Evolutionary conservation across 192 early-diverging fungal species (phyloP).

Genomic region (Umbelopsis sp.): DNA sequence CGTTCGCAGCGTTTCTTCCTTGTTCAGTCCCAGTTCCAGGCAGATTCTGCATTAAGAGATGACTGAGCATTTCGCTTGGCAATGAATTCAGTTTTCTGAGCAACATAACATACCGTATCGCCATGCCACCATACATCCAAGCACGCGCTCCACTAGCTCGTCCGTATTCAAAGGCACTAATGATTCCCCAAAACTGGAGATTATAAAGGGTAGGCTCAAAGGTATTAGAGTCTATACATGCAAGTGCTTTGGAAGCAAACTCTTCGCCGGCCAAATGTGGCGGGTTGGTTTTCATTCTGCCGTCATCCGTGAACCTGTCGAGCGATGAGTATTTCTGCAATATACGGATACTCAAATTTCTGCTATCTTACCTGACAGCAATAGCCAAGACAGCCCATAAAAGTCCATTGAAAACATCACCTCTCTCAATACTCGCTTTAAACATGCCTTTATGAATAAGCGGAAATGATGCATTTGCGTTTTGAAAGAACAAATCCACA

Average conservation of each 20-base stretch:
- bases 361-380: conserved; percentile 40
- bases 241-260: conserved; percentile 47
- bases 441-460: conserved; percentile 52
- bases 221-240: conserved; percentile 42
- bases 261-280: conserved; percentile 53
- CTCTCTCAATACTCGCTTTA: conserved; percentile 42
- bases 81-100: neutral
- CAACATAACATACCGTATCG: conserved; percentile 35
- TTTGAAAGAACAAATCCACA: conserved; percentile 50
- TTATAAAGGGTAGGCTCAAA: conserved; percentile 47
- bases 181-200: conserved; percentile 46
- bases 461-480: conserved; percentile 47
- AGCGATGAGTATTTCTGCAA: neutral
- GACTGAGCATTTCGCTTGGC: neutral
- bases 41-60: conserved; percentile 32
- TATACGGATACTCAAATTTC: too few relatives aligned
- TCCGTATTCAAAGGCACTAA: conserved; percentile 37
- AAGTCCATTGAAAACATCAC: conserved; percentile 47
- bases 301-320: conserved; percentile 46
- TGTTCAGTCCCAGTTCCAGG: conserved; percentile 54
- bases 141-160: conserved; percentile 40
- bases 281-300: conserved; percentile 45
- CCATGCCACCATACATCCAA: conserved; percentile 58
- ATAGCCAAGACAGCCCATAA: conserved; percentile 52
- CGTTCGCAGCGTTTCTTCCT: conserved; percentile 37